Evolutionary conservation across 2,329 filamentous ascomycete species (phyloP), one percentile per base, ranked within the genome.

Genomic region (Lachnellula cervina): DNA sequence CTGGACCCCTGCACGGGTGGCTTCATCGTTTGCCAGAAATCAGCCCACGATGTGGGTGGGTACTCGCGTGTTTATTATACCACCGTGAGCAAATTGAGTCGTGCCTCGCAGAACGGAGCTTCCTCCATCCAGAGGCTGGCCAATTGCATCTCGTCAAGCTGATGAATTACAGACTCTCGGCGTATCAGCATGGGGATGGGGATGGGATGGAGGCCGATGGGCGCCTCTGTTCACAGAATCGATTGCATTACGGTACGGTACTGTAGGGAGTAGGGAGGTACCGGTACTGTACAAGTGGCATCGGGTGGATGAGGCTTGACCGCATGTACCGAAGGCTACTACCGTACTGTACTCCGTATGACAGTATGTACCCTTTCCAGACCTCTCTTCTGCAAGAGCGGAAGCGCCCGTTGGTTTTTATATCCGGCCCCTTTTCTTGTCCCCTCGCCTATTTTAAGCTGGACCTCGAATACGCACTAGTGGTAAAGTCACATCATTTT

Each of bases 401-500:
- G 59, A 55, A 51, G n/a, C 57, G 48, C 43, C 61, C 59, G 59
- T 47, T 23, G 28, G 16, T 46, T 16, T 43, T 51, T 57, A 54
- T 60, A 57, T 50, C 42, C 50, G 21, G 5, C 17, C 44, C 32
- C 19, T 16, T 17, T 34, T 14, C 49, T 42, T 38, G 17, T n/a
- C 21, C 35, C 28, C 25, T 45, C 32, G 8, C n/a, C 11, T 40
- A 19, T 52, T 34, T 50, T 28, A 38, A 9, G 37, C 51, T 34
- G 35, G 32, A 51, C 49, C 46, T 51, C 42, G 35, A 46, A 47
- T 38, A 40, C 43, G 46, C 59, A 56, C 53, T 11, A n/a, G 37
- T 48, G 13, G 49, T 32, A 54, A 54, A 58, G 58, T 65, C 63
- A 59, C 56, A 51, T 58, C 62, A 65, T 62, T 32, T 25, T 17